Base-by-base conservation (phyloP, 495 filamentous ascomycete species). In the Umbilicaria muhlenbergii region DNA sequence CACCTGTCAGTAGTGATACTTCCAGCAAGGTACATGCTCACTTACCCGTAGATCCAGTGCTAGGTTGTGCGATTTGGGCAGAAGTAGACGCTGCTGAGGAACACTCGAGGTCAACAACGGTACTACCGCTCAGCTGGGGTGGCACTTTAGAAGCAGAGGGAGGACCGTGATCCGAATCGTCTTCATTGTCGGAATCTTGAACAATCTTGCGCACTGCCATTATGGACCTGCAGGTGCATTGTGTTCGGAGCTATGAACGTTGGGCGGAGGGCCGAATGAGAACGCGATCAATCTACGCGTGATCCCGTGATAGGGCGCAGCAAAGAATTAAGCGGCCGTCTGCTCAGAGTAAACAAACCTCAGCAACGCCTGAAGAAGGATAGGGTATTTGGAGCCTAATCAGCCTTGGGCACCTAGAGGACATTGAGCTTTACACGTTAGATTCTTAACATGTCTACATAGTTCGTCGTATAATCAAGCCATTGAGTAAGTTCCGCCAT, bases 171-270 rank as follows among this genome's bases (percentile, higher is more conserved):
- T 51, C 49, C n/a, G 63, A 49, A 35, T 49, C 54, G 33, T 70
- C 61, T 7, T 64, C 67, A 42, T 71, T 68, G 21, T 68, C 65
- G 12, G 69, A 73, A 45, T 73, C 69, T 40, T 67, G 64, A 24
- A 73, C 68, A 13, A 71, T 56, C 36, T 63, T 62, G 41, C 61
- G 52, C 2, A 40, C 45, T 5, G 49, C 34, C 56, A 58, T 58
- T 36, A 4, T 32, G 14, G 10, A 11, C 43, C 8, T 12, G 24
- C 6, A 28, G 24, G 24, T 28, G 24, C 24, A 28, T 28, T 28
- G 24, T 28, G 24, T 1, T 8, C 1, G 5, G 24, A 28, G 24
- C 1, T 28, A 28, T 28, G 5, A 28, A 28, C 8, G 24, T 8
- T 28, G 24, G 8, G 24, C 6, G 2, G 24, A 7, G 24, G 8